Evolutionary conservation across 1,284 basidiomycete genomes (phyloP).

Genomic region (Exobasidium rhododendri): DNA sequence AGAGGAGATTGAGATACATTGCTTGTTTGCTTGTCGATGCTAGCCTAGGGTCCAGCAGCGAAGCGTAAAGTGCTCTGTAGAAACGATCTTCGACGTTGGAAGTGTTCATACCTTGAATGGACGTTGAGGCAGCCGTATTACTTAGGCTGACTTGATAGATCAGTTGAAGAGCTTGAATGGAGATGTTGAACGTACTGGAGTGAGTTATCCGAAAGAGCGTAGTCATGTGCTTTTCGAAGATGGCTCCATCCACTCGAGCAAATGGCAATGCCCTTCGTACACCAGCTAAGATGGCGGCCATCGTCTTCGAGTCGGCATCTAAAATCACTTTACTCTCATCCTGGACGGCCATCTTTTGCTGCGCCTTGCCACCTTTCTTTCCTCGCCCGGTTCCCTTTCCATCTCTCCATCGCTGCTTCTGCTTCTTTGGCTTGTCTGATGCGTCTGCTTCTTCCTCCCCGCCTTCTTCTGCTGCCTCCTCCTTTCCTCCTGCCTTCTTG

Average conservation of each 20-base stretch:
- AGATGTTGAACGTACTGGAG: constrained; percentile 85
- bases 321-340: constrained; percentile 52
- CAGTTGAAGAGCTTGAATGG: constrained; percentile 87
- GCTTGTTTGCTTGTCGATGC: constrained; percentile 86
- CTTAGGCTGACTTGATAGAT: constrained; percentile 70
- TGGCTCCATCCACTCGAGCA: constrained; percentile 66
- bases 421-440: constrained; percentile 30
- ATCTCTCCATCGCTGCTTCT: constrained; percentile 56
- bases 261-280: constrained; percentile 94
- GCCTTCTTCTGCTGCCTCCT: constrained; percentile 22
- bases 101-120: neutral
- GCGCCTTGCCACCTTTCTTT: constrained; percentile 21
- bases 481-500: constrained; percentile 24
- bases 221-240: constrained; percentile 82
- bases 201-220: constrained; percentile 94
- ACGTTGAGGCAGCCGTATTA: neutral
- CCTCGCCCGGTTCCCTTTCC: constrained; percentile 54
- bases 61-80: constrained; percentile 86
- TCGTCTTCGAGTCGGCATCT: constrained; percentile 69
- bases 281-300: constrained; percentile 88
- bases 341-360: constrained; percentile 12
- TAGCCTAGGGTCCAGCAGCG: constrained; percentile 78
- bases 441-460: constrained; percentile 27
- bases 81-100: constrained; percentile 64
- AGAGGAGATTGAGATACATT: constrained; percentile 93